Percentiles rank a stretch among this genome's conserved stretches.
These are phyloP conservation scores for Saccharomyces jurei DNA, from an alignment of 805 yeast genomes.

Conservation along the genomic window DNA sequence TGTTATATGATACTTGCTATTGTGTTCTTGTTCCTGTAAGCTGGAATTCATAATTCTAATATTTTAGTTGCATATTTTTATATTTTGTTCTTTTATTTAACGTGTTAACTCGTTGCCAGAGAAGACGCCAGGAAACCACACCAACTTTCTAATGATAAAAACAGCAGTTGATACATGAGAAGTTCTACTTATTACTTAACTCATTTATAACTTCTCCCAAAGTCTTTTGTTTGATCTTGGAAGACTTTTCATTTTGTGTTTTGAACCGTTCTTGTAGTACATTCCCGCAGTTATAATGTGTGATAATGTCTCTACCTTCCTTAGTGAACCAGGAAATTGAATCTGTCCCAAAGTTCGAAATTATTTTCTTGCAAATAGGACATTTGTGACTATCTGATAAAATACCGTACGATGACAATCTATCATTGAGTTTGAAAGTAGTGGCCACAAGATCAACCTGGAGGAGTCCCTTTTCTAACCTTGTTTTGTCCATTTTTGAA, in stretches of 20 bases:
- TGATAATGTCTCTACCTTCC: slow-evolving; percentile 12
- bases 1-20: too few relatives aligned
- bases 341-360: slow-evolving; percentile 15
- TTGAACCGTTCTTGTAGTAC: slow-evolving; percentile 6
- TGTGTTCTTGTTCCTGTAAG: background rate
- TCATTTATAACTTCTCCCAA: background rate
- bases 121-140: too few relatives aligned
- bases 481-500: slow-evolving; percentile 33
- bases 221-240: background rate
- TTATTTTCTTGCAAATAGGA: slow-evolving; percentile 43
- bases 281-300: slow-evolving; percentile 26
- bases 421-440: slow-evolving; percentile 36
- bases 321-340: slow-evolving; percentile 12
- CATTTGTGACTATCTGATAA: slow-evolving; percentile 45
- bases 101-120: too few relatives aligned
- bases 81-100: background rate
- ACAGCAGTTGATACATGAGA: background rate
- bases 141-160: background rate
- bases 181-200: background rate
- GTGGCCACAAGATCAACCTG: slow-evolving; percentile 46
- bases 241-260: background rate
- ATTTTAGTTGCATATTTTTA: background rate
- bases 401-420: slow-evolving; percentile 31
- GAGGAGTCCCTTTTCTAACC: slow-evolving; percentile 41
- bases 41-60: too few relatives aligned